A percentile compares a stretch with the other conserved stretches of the same genome.
phyloP scores from a whole-genome alignment of 495 filamentous ascomycete genomes.

The Recurvomyces mirabilis region DNA sequence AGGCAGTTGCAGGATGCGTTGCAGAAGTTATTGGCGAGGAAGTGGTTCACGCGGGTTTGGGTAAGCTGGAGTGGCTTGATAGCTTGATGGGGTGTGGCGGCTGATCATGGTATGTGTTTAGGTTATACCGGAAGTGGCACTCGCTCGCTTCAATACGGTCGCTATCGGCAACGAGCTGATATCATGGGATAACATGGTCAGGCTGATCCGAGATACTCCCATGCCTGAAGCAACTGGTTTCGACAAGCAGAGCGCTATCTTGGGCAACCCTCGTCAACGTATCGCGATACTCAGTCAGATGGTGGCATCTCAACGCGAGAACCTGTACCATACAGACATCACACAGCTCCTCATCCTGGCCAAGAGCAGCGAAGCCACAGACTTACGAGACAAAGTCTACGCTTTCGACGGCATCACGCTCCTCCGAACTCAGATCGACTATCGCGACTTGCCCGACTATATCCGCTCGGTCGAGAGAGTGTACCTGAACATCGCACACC shows the following conservation, averaged over 20 bases:
- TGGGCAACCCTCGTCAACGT: conserved; percentile 13
- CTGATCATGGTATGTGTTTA: too few relatives aligned
- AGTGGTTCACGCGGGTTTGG: too few relatives aligned
- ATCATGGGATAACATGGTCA: conserved; percentile 15
- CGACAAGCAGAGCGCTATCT: conserved; percentile 14
- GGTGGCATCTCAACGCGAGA: conserved; percentile 7
- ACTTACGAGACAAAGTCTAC: conserved; percentile 7
- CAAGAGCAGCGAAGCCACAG: conserved; percentile 12
- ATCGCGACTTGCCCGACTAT: background rate
- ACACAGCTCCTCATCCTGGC: conserved; percentile 15
- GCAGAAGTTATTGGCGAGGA: conserved; percentile 11
- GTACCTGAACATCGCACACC: conserved; percentile 4
- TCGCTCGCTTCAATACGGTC: conserved; percentile 6
- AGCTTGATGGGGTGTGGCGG: too few relatives aligned
- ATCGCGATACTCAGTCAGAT: conserved; percentile 16
- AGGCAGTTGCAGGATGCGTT: conserved; percentile 13
- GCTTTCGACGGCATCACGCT: conserved; percentile 11
- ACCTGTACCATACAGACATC: conserved; percentile 13
- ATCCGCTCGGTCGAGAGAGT: conserved; percentile 2
- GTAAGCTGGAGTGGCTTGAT: too few relatives aligned
- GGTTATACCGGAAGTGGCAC: conserved; percentile 14
- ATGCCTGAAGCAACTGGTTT: conserved; percentile 4
- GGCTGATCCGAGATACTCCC: conserved; percentile 10
- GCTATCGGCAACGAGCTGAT: conserved; percentile 1
- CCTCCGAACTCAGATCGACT: conserved; percentile 6